Conservation (phyloP, 2,329 filamentous ascomycete genomes). For the Colletotrichum echinochloae region DNA sequence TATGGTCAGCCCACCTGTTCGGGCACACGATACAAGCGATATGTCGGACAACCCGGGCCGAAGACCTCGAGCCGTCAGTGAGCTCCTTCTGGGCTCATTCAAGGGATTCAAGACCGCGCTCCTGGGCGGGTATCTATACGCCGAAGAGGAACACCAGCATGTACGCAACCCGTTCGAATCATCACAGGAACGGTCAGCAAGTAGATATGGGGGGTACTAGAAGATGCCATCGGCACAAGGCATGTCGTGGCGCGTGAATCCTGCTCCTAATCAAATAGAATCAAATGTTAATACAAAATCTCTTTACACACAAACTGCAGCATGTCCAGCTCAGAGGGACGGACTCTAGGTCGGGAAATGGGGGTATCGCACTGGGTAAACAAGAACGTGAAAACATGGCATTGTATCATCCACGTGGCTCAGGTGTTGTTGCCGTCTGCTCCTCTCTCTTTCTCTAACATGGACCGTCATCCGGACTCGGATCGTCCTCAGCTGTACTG, state of each 20-base stretch:
- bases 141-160: not conserved
- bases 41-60: too few species aligned
- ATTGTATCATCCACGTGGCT: not conserved
- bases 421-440: too few species aligned
- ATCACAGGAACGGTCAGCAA: not conserved
- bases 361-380: not conserved
- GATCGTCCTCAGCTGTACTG: constrained; percentile 11
- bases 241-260: too few species aligned
- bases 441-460: too few species aligned
- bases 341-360: not conserved
- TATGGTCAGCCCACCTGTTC: not conserved
- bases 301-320: not conserved
- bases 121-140: not conserved
- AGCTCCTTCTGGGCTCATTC: not conserved
- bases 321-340: not conserved
- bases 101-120: not conserved
- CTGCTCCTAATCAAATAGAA: not conserved
- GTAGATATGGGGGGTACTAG: accelerated
- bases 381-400: not conserved
- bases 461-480: not conserved
- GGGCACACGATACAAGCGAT: not conserved
- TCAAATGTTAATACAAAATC: not conserved
- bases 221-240: not conserved
- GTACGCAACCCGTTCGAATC: not conserved
- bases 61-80: not conserved